These are phyloP conservation scores for Sordariomycetes sp. DNA, from an alignment of 2,329 filamentous ascomycete genomes.

Conservation along the genomic window DNA sequence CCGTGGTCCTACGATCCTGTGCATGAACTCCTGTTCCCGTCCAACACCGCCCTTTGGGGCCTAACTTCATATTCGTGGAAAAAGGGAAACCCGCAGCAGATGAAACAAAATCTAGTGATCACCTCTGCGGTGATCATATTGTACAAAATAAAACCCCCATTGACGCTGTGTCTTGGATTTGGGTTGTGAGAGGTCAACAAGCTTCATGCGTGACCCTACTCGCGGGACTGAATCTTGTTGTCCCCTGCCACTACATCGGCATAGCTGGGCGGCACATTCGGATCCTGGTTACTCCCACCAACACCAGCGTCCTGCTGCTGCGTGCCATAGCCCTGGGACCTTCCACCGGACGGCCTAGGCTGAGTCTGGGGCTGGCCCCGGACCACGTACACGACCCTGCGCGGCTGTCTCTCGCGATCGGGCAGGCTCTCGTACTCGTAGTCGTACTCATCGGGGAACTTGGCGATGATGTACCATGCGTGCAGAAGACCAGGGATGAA, in stretches of 20 bases:
- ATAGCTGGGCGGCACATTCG: slow-evolving; percentile 69
- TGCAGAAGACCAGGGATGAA: slow-evolving; percentile 84
- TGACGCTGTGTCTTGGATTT: too few relatives aligned
- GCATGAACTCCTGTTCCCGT: too few relatives aligned
- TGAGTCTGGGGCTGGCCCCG: slow-evolving; percentile 12
- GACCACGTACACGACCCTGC: slow-evolving; percentile 4
- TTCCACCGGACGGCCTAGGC: too few relatives aligned
- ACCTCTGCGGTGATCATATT: not conserved
- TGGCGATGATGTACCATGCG: slow-evolving; percentile 95
- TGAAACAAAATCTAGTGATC: not conserved
- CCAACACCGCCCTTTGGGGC: too few relatives aligned
- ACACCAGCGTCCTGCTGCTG: slow-evolving; percentile 25
- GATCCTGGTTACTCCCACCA: slow-evolving; percentile 27
- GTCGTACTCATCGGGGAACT: slow-evolving; percentile 73
- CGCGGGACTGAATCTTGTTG: slow-evolving; percentile 67
- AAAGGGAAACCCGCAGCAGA: too few relatives aligned
- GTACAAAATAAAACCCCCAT: not conserved
- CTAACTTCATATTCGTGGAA: too few relatives aligned
- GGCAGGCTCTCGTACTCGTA: slow-evolving; percentile 60
- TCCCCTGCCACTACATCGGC: slow-evolving; percentile 84
- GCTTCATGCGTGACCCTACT: slow-evolving; percentile 13
- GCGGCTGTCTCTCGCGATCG: slow-evolving; percentile 36
- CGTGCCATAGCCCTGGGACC: slow-evolving; percentile 5
- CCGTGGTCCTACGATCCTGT: too few relatives aligned
- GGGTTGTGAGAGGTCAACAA: not conserved